Base-by-base conservation (phyloP, 306 rosid species). In the Cucurbita argyrosperma region DNA sequence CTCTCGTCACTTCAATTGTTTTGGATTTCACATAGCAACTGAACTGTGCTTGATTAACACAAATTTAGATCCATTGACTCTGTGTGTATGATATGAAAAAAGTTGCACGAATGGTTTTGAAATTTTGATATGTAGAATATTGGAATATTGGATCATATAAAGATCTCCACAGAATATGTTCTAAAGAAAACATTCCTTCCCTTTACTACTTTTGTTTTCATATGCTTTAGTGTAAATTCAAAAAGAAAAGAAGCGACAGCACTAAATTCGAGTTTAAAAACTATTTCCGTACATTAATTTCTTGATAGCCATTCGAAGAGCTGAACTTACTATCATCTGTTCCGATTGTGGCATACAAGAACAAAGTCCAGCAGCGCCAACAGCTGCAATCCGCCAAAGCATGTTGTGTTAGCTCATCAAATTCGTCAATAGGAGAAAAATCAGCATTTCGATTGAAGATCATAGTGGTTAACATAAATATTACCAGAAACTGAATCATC, bases 401-500 rank as follows among this genome's bases (percentile, higher is more conserved):
- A 77, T 71, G 39, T 82, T 67, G 37, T 74, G 43, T 15, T 52
- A 76, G 61, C 51, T 52, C 14, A 62, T 30, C 37, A n/a, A 37
- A 52, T 3, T 1, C 42, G n/a, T n/a, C 10, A 16, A 26, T 39
- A 3, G 9, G 5, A 4, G 9, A 23, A 9, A 4, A 23, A 1
- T 45, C 7, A 1, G 8, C 13, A 42, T 51, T 8, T 16, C 6
- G 18, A 61, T 1, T 40, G 40, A 77, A 0, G 47, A 10, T 46
- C 0, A 15, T 12, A 49, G n/a, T 49, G 5, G 14, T 13, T 13
- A 4, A 50, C 18, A 50, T 50, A 50, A 50, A 0, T 50, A 50
- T 14, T 5, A 85, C 93, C 86, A 83, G 71, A 26, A 81, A 80
- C n/a, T 26, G 42, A 70, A 66, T 80, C 90, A 88, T 88, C 63